Base-by-base conservation (phyloP, 805 yeast species). In the Pichia nakasei region DNA sequence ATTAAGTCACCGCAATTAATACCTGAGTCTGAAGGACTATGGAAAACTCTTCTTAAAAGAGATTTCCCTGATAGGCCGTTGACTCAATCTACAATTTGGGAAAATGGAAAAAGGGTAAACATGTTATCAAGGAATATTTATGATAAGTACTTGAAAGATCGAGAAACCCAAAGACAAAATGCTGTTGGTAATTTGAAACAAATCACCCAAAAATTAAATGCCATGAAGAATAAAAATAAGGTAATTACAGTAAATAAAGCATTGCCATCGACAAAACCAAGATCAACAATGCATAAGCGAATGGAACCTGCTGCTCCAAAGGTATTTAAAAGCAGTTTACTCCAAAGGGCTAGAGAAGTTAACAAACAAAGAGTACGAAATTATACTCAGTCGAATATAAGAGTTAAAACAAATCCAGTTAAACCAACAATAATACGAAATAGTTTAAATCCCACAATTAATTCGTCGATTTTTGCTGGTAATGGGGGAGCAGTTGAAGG, bases 61-160 rank as follows among this genome's bases (percentile, higher is more conserved):
- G 80, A 75, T 52, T 76, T 76, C 48, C 66, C 72, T 3, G 68
- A 67, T 39, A 54, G 78, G 31, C 76, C 78, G 15, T 17, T 45
- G 3, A 52, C 46, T 11, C 51, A 44, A 35, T 26, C 42, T 22
- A 39, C 38, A 17, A 41, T 50, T 15, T 47, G 13, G 18, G 11
- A 50, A 38, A 45, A 47, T 27, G 59, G 57, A 17, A 45, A 48
- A 27, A 49, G 50, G 31, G 22, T 35, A 3, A 46, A 42, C 6
- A 61, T 66, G 59, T 66, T 70, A 19, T 58, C 68, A 22, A 61
- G 67, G 46, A 57, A 60, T 2, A 48, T 70, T 21, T 76, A 73
- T 57, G 52, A 58, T 37, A 52, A 51, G 43, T 75, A 73, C 48
- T 46, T 54, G 1, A 43, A 48, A 4, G 76, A 73, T 41, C 57